These are phyloP conservation scores for Cladophialophora chaetospira DNA, from an alignment of 2,329 filamentous ascomycete genomes.

Conservation along the genomic window DNA sequence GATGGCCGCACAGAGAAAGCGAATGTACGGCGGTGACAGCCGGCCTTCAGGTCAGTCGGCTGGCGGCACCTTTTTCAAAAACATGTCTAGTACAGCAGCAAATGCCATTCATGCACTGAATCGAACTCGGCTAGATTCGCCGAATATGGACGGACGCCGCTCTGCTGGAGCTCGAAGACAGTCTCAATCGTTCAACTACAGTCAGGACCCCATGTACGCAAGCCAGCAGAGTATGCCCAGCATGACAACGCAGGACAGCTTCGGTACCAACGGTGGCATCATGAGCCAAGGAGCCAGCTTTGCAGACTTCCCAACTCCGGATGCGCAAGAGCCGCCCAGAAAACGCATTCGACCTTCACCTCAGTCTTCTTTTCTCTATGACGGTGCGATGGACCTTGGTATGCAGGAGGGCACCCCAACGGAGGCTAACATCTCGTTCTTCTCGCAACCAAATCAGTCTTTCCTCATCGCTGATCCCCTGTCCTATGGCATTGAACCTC, in stretches of 20 bases:
- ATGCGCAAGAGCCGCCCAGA: conserved; percentile 33
- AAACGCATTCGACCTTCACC: conserved; percentile 38
- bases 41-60: conserved; percentile 63
- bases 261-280: conserved; percentile 57
- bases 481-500: conserved; percentile 42
- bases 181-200: conserved; percentile 65
- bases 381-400: conserved; percentile 28
- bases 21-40: conserved; percentile 81
- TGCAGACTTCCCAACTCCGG: conserved; percentile 30
- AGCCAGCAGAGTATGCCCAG: conserved; percentile 78
- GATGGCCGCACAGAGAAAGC: conserved; percentile 92
- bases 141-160: conserved; percentile 68
- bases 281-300: conserved; percentile 55
- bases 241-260: conserved; percentile 73
- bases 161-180: conserved; percentile 70
- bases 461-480: conserved; percentile 26
- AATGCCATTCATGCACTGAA: conserved; percentile 94
- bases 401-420: conserved; percentile 42
- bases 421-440: conserved; percentile 51
- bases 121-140: conserved; percentile 92
- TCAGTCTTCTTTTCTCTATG: conserved; percentile 42
- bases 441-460: conserved; percentile 40
- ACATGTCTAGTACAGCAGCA: conserved; percentile 89
- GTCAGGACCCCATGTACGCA: conserved; percentile 67
- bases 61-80: conserved; percentile 92